Evolutionary conservation across 2,329 filamentous ascomycete genomes (phyloP).

Genomic region (Cytospora chrysosperma): DNA sequence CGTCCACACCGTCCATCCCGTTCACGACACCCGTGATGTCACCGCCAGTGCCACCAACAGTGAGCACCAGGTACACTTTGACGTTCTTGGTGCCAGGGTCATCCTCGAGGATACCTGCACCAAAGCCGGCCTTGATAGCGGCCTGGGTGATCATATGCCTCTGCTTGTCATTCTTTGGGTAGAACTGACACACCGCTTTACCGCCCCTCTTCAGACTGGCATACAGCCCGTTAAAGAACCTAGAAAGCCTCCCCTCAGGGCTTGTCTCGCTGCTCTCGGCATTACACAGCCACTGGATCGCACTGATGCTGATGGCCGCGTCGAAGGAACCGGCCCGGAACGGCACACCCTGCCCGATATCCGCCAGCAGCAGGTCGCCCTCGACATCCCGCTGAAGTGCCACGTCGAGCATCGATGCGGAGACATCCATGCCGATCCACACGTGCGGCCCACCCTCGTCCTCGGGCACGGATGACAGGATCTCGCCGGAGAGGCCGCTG

Average conservation of each 20-base stretch:
- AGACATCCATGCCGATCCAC: conserved; percentile 98
- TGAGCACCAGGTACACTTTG: conserved; percentile 94
- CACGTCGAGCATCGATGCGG: conserved; percentile 92
- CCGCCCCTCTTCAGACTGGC: conserved; percentile 79
- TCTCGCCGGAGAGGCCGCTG: conserved; percentile 90
- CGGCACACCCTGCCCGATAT: conserved; percentile 93
- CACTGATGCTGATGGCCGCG: conserved; percentile 89
- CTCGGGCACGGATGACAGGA: conserved; percentile 69
- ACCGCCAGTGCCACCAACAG: conserved; percentile 71
- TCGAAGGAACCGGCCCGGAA: conserved; percentile 93
- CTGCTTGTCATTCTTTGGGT: conserved; percentile 92
- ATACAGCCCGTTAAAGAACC: conserved; percentile 94
- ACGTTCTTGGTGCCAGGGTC: conserved; percentile 94
- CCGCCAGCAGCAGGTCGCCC: conserved; percentile 88
- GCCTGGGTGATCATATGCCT: conserved; percentile 88
- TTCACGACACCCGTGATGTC: conserved; percentile 90
- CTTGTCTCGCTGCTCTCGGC: conserved; percentile 85
- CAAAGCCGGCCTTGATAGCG: conserved; percentile 91
- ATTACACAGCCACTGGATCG: conserved; percentile 98
- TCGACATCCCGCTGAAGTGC: conserved; percentile 89
- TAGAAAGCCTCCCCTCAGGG: conserved; percentile 70
- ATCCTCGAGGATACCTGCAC: conserved; percentile 91
- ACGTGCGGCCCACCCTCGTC: conserved; percentile 81
- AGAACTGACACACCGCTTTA: conserved; percentile 93
- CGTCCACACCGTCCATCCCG: conserved; percentile 84